Evolutionary conservation across 1,139 yeast species (phyloP).

Genomic region (Kodamaea suecica): DNA sequence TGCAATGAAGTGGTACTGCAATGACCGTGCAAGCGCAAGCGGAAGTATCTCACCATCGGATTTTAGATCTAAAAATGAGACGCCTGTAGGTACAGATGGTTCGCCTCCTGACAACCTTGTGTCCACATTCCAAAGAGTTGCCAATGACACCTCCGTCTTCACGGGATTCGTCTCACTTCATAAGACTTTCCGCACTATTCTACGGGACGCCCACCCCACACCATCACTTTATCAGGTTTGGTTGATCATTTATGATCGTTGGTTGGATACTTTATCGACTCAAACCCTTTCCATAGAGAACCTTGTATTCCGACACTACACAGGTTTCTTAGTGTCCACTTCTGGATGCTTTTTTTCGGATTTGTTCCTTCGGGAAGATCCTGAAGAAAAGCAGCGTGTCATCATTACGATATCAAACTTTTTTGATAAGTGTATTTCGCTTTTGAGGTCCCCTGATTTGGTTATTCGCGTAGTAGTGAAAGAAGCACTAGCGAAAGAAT

Average conservation of each 20-base stretch:
- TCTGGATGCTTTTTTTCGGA: constrained; percentile 51
- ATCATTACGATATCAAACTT: constrained; percentile 37
- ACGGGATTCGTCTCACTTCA: constrained; percentile 79
- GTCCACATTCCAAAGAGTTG: constrained; percentile 45
- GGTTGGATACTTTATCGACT: constrained; percentile 39
- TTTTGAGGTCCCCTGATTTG: constrained; percentile 50
- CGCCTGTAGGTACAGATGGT: no score
- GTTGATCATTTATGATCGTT: constrained; percentile 55
- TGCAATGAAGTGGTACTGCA: constrained; percentile 42
- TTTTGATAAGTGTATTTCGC: constrained; percentile 48
- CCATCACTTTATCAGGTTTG: constrained; percentile 60
- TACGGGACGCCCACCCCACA: constrained; percentile 59
- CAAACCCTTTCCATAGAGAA: constrained; percentile 31
- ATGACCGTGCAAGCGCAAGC: constrained; percentile 3
- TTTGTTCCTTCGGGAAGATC: constrained; percentile 25
- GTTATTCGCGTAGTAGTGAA: constrained; percentile 47
- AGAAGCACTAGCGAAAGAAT: constrained; percentile 45
- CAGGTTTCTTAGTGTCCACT: constrained; percentile 59
- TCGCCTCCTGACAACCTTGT: constrained; percentile 4
- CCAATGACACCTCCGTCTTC: constrained; percentile 58
- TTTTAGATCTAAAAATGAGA: no score
- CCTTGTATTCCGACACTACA: constrained; percentile 53
- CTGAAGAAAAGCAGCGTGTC: constrained; percentile 26
- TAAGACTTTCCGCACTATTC: constrained; percentile 56
- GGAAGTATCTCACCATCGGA: no score